phyloP scores from a whole-genome alignment of 2,329 filamentous ascomycete genomes.

The Hypomyces perniciosus region DNA sequence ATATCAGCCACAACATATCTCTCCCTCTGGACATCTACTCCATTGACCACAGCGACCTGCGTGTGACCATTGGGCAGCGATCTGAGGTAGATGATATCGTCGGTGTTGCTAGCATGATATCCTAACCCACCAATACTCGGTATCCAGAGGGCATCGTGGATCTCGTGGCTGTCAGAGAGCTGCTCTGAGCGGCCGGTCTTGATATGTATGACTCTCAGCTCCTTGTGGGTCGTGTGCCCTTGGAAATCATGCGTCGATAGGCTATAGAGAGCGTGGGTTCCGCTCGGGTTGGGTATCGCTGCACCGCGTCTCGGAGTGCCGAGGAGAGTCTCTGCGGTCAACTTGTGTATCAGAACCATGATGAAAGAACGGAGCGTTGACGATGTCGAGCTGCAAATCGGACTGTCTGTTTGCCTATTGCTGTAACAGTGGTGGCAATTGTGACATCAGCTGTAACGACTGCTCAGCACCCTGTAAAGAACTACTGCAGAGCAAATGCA shows the following conservation, averaged over 20 bases:
- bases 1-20: constrained; percentile 25
- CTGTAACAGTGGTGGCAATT: too few species aligned
- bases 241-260: constrained; percentile 32
- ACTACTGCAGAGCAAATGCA: too few species aligned
- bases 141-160: constrained; percentile 32
- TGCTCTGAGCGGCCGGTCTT: constrained; percentile 21
- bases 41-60: constrained; percentile 25
- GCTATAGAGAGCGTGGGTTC: constrained; percentile 36
- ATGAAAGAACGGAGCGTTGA: neutral
- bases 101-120: constrained; percentile 3
- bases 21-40: constrained; percentile 16
- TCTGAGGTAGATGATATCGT: constrained; percentile 13
- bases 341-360: constrained; percentile 19
- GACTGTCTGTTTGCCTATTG: too few species aligned
- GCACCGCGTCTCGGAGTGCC: constrained; percentile 24
- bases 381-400: too few species aligned
- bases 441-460: too few species aligned
- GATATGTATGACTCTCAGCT: constrained; percentile 31
- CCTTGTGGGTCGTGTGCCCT: constrained; percentile 23
- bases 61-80: constrained; percentile 25
- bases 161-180: constrained; percentile 22
- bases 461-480: too few species aligned
- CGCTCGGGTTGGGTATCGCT: constrained; percentile 35
- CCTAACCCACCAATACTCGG: constrained; percentile 11
- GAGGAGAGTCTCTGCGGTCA: constrained; percentile 30